These are phyloP conservation scores for Penicillium brasilianum DNA, from an alignment of 2,329 filamentous ascomycete species.

Conservation along the genomic window DNA sequence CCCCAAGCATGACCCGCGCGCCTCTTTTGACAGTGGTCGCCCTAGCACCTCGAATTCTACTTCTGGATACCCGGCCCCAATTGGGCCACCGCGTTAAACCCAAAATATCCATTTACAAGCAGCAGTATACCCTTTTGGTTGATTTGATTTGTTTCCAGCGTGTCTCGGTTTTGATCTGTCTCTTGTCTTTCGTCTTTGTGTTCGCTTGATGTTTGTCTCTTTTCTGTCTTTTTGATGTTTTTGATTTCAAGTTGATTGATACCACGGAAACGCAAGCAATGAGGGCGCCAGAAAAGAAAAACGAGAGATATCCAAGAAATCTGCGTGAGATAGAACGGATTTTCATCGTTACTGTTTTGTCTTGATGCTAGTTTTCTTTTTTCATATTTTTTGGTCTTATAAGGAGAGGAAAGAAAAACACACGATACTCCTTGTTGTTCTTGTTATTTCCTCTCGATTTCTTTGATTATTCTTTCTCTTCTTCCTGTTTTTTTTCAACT, in stretches of 20 bases:
- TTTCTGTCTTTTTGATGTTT: slow-evolving; percentile 22
- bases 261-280: slow-evolving; percentile 38
- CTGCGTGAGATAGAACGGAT: slow-evolving; percentile 29
- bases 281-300: slow-evolving; percentile 38
- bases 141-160: slow-evolving; percentile 39
- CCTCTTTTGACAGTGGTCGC: slow-evolving; percentile 87
- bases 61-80: slow-evolving; percentile 94
- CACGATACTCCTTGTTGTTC: slow-evolving; percentile 3
- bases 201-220: slow-evolving; percentile 11
- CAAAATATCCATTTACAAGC: slow-evolving; percentile 50
- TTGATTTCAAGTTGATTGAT: slow-evolving; percentile 31
- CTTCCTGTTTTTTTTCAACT: not conserved
- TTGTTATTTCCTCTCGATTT: not conserved
- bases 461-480: slow-evolving; percentile 2
- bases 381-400: slow-evolving; percentile 9
- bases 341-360: slow-evolving; percentile 16
- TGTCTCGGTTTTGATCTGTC: slow-evolving; percentile 47
- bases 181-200: slow-evolving; percentile 30
- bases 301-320: slow-evolving; percentile 37
- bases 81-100: slow-evolving; percentile 87
- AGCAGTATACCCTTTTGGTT: slow-evolving; percentile 53
- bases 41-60: slow-evolving; percentile 95
- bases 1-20: slow-evolving; percentile 80
- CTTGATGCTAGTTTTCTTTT: slow-evolving; percentile 16
- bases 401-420: slow-evolving; percentile 9